These are phyloP conservation scores for Vitis hybrid DNA, from an alignment of 177 flowering plant species.

Conservation along the genomic window DNA sequence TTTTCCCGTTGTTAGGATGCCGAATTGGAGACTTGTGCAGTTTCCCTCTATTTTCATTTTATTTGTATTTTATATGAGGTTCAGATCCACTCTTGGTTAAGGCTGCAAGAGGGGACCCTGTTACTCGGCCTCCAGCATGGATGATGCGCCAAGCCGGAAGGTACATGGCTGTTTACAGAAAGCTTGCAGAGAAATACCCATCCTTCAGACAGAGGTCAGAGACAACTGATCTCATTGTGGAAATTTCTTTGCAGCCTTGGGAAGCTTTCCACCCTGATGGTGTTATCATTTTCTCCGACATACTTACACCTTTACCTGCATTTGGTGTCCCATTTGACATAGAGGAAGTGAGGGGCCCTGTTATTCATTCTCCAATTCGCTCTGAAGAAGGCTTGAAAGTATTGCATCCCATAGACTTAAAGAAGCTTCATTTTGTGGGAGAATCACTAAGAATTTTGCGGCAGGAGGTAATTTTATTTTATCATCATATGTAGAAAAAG, in stretches of 20 bases:
- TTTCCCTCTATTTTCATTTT: neutral
- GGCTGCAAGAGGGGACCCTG: conserved; percentile 89
- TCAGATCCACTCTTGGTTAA: conserved; percentile 88
- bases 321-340: conserved; percentile 97
- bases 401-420: conserved; percentile 84
- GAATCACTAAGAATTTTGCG: conserved; percentile 82
- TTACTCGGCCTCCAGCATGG: conserved; percentile 84
- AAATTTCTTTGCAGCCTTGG: conserved; percentile 99
- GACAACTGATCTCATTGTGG: conserved; percentile 98
- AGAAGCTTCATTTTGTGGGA: conserved; percentile 82
- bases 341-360: conserved; percentile 88
- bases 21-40: neutral
- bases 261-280: conserved; percentile 96
- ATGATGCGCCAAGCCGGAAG: conserved; percentile 90
- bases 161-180: conserved; percentile 80
- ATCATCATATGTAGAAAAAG: neutral
- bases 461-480: conserved; percentile 55
- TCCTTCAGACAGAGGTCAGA: conserved; percentile 98
- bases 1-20: neutral
- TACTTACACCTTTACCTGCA: conserved; percentile 96
- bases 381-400: conserved; percentile 75
- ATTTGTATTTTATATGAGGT: conserved; percentile 10
- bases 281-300: conserved; percentile 97
- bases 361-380: conserved; percentile 80
- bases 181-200: conserved; percentile 94